Percentiles rank a stretch among this genome's conserved stretches.
Evolutionary conservation across 768 basidiomycete genomes (phyloP).

Genomic region (Ramaria sp.): DNA sequence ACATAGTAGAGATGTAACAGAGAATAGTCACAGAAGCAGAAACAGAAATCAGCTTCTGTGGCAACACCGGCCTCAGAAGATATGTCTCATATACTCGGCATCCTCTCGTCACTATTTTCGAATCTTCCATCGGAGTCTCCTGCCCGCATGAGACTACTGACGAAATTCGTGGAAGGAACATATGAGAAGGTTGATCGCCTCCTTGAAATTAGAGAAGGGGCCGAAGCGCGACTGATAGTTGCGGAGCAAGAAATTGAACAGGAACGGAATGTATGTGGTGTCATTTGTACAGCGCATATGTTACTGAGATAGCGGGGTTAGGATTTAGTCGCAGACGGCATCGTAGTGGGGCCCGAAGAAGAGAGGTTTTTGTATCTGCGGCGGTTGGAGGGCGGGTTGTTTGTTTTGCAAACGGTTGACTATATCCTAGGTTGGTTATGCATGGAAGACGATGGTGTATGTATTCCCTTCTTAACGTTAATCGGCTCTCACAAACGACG

Average conservation of each 20-base stretch:
- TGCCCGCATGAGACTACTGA: slow-evolving; percentile 66
- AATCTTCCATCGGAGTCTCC: slow-evolving; percentile 81
- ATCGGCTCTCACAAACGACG: neutral
- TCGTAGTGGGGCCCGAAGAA: slow-evolving; percentile 46
- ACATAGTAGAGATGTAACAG: neutral
- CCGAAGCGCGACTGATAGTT: slow-evolving; percentile 44
- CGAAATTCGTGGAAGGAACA: slow-evolving; percentile 88
- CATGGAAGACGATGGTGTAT: slow-evolving; percentile 97
- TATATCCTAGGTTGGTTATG: slow-evolving; percentile 91
- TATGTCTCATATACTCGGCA: slow-evolving; percentile 76
- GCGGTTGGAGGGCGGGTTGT: slow-evolving; percentile 77
- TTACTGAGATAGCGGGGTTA: slow-evolving; percentile 16
- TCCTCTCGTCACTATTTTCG: slow-evolving; percentile 78
- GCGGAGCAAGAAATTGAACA: slow-evolving; percentile 57
- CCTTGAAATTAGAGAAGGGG: slow-evolving; percentile 72
- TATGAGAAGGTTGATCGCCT: slow-evolving; percentile 95
- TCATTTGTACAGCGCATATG: neutral
- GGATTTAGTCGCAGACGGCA: slow-evolving; percentile 47
- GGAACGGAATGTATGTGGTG: slow-evolving; percentile 51
- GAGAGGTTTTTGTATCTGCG: slow-evolving; percentile 79
- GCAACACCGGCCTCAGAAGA: slow-evolving; percentile 62
- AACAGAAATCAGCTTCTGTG: slow-evolving; percentile 49
- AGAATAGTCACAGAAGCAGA: slow-evolving; percentile 29
- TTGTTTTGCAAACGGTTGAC: slow-evolving; percentile 83
- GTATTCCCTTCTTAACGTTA: neutral